These are phyloP conservation scores for Amanita molliuscula DNA, from an alignment of 768 basidiomycete species.

Conservation along the genomic window DNA sequence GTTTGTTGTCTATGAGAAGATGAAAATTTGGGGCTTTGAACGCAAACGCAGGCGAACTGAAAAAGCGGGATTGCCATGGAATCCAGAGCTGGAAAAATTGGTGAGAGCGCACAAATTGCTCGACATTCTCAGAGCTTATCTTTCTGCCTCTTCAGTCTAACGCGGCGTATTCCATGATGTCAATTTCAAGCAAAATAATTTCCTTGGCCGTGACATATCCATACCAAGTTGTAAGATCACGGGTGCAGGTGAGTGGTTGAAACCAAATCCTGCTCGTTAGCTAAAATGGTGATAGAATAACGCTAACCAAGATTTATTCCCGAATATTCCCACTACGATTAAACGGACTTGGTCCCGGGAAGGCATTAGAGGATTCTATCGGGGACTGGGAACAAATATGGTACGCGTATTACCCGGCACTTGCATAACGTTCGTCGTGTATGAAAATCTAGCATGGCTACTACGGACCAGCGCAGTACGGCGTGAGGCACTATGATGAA, in stretches of 20 bases:
- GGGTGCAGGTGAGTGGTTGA: constrained; percentile 63
- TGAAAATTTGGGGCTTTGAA: constrained; percentile 86
- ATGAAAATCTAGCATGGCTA: constrained; percentile 86
- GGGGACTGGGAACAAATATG: constrained; percentile 89
- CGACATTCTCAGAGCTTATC: background rate
- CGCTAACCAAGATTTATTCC: constrained; percentile 57
- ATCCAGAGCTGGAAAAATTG: constrained; percentile 72
- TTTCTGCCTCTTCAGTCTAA: constrained; percentile 56
- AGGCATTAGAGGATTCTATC: constrained; percentile 82
- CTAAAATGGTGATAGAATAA: constrained; percentile 44
- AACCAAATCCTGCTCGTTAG: background rate
- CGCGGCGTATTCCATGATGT: constrained; percentile 84
- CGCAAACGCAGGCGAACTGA: constrained; percentile 57
- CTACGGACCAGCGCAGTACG: constrained; percentile 55
- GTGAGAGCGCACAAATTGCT: constrained; percentile 33
- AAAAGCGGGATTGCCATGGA: constrained; percentile 53
- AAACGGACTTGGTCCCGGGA: constrained; percentile 73
- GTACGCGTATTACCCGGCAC: constrained; percentile 94
- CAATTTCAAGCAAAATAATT: constrained; percentile 78
- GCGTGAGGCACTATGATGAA: constrained; percentile 22
- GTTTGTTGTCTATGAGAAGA: constrained; percentile 93
- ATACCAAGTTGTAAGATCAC: constrained; percentile 92
- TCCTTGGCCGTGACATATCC: constrained; percentile 87
- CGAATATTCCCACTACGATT: constrained; percentile 76
- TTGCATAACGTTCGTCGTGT: constrained; percentile 96